Conservation (phyloP, 768 basidiomycete genomes). For the Mycena floridula region DNA sequence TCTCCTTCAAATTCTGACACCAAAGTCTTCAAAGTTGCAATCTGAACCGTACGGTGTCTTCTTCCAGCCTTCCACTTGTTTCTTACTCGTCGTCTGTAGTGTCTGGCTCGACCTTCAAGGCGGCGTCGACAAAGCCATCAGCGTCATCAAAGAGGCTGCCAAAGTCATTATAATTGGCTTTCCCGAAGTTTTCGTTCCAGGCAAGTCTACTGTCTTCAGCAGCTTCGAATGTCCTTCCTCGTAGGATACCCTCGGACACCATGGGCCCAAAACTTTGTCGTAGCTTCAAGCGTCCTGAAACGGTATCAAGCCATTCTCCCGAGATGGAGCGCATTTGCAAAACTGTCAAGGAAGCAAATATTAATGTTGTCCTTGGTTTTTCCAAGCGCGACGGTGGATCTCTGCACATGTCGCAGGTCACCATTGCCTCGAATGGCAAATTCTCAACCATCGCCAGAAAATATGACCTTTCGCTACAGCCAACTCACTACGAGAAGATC, state of each 20-base stretch:
- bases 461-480: constrained; percentile 23
- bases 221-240: neutral
- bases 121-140: constrained; percentile 22
- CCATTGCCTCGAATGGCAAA: constrained; percentile 20
- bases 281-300: constrained; percentile 17
- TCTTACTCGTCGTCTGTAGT: constrained; percentile 2
- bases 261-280: constrained; percentile 24
- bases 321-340: constrained; percentile 24
- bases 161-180: constrained; percentile 24
- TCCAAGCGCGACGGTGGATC: constrained; percentile 21
- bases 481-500: constrained; percentile 25
- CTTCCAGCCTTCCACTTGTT: neutral
- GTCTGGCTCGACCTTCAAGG: constrained; percentile 23
- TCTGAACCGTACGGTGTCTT: constrained; percentile 17
- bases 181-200: constrained; percentile 24
- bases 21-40: constrained; percentile 20
- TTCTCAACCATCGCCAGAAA: constrained; percentile 22
- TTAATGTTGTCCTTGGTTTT: constrained; percentile 22
- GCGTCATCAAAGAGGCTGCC: constrained; percentile 20
- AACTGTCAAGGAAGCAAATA: constrained; percentile 21
- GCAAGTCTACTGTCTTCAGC: constrained; percentile 8
- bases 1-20: constrained; percentile 19
- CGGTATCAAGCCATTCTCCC: constrained; percentile 24
- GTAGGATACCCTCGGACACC: constrained; percentile 25
- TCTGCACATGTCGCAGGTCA: constrained; percentile 22